A percentile compares a stretch with the other conserved stretches of the same genome.
These are phyloP conservation scores for Fusarium compactum DNA, from an alignment of 2,329 filamentous ascomycete genomes.

Conservation along the genomic window DNA sequence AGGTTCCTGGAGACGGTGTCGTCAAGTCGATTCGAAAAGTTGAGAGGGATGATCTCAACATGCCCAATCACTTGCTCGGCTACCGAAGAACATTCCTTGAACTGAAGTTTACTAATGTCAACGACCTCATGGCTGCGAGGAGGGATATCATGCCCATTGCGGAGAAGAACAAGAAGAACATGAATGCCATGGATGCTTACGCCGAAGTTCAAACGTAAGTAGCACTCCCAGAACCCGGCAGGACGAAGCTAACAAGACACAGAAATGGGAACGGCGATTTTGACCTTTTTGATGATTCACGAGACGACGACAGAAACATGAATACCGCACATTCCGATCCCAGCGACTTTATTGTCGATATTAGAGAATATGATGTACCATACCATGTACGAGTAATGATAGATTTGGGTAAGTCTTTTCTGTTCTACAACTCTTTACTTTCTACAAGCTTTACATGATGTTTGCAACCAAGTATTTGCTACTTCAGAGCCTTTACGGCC, in stretches of 20 bases:
- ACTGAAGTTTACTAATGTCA: conserved; percentile 87
- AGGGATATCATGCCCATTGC: conserved; percentile 89
- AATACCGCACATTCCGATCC: conserved; percentile 84
- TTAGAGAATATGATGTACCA: conserved; percentile 98
- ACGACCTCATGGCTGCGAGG: conserved; percentile 85
- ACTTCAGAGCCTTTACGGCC: conserved; percentile 97
- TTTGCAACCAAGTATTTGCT: conserved; percentile 99
- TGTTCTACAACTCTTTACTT: not conserved
- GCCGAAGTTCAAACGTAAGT: conserved; percentile 90
- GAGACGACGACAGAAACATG: conserved; percentile 82
- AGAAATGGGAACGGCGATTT: conserved; percentile 81
- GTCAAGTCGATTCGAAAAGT: conserved; percentile 82
- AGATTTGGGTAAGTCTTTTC: conserved; percentile 74
- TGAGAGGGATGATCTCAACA: conserved; percentile 91
- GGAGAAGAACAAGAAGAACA: conserved; percentile 95
- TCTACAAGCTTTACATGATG: conserved; percentile 74
- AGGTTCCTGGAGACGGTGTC: conserved; percentile 81
- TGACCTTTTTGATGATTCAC: conserved; percentile 92
- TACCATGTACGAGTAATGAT: conserved; percentile 99
- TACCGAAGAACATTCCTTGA: conserved; percentile 90
- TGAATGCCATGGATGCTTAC: conserved; percentile 98
- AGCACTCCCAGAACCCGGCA: not conserved
- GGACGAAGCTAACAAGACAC: conserved; percentile 31
- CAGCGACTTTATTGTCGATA: conserved; percentile 97
- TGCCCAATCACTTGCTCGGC: conserved; percentile 96